Evolutionary conservation across 345 rosid genomes (phyloP).

Genomic region (Lagerstroemia speciosa): DNA sequence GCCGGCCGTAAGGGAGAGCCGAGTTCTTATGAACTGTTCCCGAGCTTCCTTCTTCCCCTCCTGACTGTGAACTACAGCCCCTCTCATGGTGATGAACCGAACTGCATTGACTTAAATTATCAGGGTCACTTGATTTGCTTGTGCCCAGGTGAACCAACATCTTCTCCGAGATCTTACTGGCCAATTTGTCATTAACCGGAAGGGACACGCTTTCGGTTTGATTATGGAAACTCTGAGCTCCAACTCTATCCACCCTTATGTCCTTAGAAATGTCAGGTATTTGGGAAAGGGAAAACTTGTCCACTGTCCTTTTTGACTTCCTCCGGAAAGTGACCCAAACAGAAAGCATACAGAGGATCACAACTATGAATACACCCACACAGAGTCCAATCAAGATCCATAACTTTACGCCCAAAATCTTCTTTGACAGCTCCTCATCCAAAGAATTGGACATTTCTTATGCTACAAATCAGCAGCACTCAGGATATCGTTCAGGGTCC

Average conservation of each 20-base stretch:
- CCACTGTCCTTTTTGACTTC: constrained; percentile 45
- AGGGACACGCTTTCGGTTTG: constrained; percentile 41
- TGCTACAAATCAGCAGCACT: not conserved
- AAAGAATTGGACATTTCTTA: constrained; percentile 54
- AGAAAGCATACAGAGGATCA: constrained; percentile 71
- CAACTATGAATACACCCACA: constrained; percentile 63
- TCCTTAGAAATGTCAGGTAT: constrained; percentile 82
- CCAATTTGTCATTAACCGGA: constrained; percentile 39
- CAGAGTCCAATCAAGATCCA: constrained; percentile 80
- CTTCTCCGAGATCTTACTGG: constrained; percentile 50
- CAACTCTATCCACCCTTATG: constrained; percentile 71
- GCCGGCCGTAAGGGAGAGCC: constrained; percentile 42
- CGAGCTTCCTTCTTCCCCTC: constrained; percentile 92
- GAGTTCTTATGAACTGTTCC: constrained; percentile 49
- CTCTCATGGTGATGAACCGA: constrained; percentile 62
- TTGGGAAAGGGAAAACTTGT: constrained; percentile 42
- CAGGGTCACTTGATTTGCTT: constrained; percentile 76
- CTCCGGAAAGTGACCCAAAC: constrained; percentile 61
- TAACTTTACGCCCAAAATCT: constrained; percentile 63
- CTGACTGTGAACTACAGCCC: constrained; percentile 69
- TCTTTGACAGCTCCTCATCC: constrained; percentile 61
- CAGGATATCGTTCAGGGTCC: too few species aligned
- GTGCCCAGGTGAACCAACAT: constrained; percentile 46
- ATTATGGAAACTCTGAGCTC: constrained; percentile 34
- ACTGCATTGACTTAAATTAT: constrained; percentile 69